Percentiles rank a stretch among this genome's conserved stretches.
These are phyloP conservation scores for Eutrema yunnanense DNA, from an alignment of 345 rosid species.

Conservation along the genomic window DNA sequence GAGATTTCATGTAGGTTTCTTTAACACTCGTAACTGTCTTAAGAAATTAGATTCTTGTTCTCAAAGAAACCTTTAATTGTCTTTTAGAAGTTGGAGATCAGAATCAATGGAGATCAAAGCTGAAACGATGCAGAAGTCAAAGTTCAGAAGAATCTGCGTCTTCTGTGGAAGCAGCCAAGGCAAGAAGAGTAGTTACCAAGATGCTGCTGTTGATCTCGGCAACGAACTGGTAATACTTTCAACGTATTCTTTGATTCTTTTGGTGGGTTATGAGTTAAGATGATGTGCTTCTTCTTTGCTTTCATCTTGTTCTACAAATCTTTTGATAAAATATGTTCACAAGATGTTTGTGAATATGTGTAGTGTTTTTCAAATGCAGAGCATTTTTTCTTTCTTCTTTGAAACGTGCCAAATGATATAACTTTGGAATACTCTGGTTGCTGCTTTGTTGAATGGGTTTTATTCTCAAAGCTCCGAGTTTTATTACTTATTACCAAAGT, in stretches of 20 bases:
- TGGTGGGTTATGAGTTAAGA: no score
- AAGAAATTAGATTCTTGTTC: slow-evolving; percentile 16
- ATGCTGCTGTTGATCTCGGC: slow-evolving; percentile 83
- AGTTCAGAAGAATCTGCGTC: slow-evolving; percentile 73
- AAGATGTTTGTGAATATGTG: slow-evolving; percentile 1
- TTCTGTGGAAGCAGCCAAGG: slow-evolving; percentile 90
- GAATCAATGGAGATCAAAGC: slow-evolving; percentile 41
- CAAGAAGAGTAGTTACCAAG: slow-evolving; percentile 80
- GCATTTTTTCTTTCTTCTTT: background rate
- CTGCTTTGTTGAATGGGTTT: slow-evolving; percentile 6
- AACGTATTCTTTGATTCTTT: no score
- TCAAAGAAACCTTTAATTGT: slow-evolving; percentile 16
- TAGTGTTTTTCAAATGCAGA: slow-evolving; percentile 1
- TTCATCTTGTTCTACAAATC: background rate
- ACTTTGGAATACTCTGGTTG: background rate
- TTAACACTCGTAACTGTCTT: background rate
- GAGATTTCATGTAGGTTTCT: slow-evolving; percentile 10
- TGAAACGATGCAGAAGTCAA: slow-evolving; percentile 43
- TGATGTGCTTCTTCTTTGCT: background rate
- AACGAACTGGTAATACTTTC: slow-evolving; percentile 54
- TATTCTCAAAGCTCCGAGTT: background rate
- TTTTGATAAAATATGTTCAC: background rate
- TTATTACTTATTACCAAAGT: background rate
- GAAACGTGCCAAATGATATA: background rate
- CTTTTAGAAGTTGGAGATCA: background rate